Percentiles rank a stretch among this genome's conserved stretches.
Conservation (phyloP, 305 asterid species). For the Solanum hybrid region DNA sequence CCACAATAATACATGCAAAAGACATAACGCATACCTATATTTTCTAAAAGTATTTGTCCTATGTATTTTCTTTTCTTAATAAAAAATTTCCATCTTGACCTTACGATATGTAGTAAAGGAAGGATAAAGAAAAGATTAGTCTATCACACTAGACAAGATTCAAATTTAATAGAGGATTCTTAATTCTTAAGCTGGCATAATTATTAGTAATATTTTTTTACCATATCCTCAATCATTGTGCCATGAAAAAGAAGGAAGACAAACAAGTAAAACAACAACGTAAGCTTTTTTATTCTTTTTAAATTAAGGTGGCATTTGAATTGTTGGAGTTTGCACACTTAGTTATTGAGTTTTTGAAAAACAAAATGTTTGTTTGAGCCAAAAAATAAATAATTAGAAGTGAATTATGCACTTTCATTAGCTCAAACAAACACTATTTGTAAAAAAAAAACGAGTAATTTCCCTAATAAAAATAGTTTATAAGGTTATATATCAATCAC, state of each 20-base stretch:
- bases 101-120: neutral
- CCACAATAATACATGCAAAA: neutral
- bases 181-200: neutral
- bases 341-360: neutral
- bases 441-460: neutral
- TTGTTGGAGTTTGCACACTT: neutral
- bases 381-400: neutral
- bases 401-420: neutral
- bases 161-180: neutral
- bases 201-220: neutral
- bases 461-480: neutral
- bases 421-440: neutral
- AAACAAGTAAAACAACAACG: neutral
- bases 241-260: neutral
- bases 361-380: neutral
- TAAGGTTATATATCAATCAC: neutral
- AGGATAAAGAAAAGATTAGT: neutral
- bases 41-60: neutral
- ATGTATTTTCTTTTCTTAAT: neutral
- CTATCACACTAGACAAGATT: neutral
- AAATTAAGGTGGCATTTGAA: neutral
- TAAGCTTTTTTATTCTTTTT: neutral
- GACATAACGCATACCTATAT: neutral
- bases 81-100: neutral
- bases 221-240: neutral